phyloP scores from a whole-genome alignment of 768 basidiomycete genomes.

The Russula emetica region DNA sequence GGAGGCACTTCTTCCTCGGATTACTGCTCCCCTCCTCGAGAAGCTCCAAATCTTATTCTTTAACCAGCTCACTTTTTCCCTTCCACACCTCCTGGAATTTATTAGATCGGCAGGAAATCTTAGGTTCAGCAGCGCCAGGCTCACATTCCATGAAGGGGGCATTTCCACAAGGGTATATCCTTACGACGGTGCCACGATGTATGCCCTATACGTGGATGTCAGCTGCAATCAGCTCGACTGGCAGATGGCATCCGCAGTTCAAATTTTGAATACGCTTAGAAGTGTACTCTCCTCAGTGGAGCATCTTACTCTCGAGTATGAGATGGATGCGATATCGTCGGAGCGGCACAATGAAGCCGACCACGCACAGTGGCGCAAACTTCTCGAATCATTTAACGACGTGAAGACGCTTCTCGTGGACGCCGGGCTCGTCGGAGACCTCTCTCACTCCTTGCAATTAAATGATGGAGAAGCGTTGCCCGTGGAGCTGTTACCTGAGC shows the following conservation, averaged over 20 bases:
- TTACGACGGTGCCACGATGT: background rate
- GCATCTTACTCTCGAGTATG: background rate
- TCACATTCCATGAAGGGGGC: background rate
- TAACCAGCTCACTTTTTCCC: background rate
- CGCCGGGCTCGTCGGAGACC: too few species aligned
- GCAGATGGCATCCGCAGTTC: background rate
- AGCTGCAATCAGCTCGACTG: background rate
- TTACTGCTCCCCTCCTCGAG: background rate
- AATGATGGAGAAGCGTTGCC: too few species aligned
- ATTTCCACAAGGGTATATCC: background rate
- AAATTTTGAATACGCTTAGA: background rate
- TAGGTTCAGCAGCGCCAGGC: background rate
- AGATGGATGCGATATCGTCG: too few species aligned
- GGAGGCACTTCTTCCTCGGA: background rate
- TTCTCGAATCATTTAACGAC: background rate
- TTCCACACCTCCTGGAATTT: background rate
- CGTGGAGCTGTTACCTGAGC: too few species aligned
- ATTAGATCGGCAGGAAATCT: background rate
- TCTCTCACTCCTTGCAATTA: too few species aligned
- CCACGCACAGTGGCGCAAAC: background rate
- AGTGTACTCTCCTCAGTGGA: background rate
- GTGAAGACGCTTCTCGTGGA: background rate
- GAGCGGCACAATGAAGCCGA: background rate
- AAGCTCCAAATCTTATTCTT: background rate
- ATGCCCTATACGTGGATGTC: background rate